A percentile compares a stretch with the other conserved stretches of the same genome.
phyloP scores from a whole-genome alignment of 2,329 filamentous ascomycete genomes.

The Sarocladiaceae sp. region DNA sequence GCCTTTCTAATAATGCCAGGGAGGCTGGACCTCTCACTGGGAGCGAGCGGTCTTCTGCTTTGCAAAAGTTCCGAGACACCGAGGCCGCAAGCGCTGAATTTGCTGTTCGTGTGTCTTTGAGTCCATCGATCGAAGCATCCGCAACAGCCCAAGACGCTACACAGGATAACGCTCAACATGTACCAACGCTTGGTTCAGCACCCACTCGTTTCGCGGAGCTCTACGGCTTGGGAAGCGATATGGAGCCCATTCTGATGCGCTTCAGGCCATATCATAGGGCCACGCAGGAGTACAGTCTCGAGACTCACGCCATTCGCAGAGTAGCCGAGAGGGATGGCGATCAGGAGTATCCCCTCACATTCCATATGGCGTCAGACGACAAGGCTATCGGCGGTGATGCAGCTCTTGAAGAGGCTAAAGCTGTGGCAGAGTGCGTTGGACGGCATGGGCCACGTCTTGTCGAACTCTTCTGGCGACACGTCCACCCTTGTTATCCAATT shows the following conservation, averaged over 20 bases:
- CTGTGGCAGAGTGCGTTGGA: conserved; percentile 54
- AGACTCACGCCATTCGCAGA: conserved; percentile 58
- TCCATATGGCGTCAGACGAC: conserved; percentile 27
- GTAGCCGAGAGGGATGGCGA: conserved; percentile 45
- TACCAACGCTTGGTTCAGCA: conserved; percentile 20
- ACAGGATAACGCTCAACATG: conserved; percentile 14
- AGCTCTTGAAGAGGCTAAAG: conserved; percentile 23
- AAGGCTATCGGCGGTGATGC: conserved; percentile 23
- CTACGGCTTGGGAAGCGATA: conserved; percentile 28
- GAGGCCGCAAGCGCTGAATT: too few species aligned
- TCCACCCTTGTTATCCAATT: conserved; percentile 49
- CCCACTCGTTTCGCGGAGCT: conserved; percentile 25
- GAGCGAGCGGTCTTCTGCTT: conserved; percentile 3
- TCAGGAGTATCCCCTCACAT: conserved; percentile 27
- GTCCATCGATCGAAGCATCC: conserved; percentile 11
- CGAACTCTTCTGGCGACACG: conserved; percentile 57
- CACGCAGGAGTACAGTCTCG: conserved; percentile 37
- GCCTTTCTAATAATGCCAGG: too few species aligned
- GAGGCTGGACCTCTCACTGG: neutral
- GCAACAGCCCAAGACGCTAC: conserved; percentile 12
- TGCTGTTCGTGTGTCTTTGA: too few species aligned
- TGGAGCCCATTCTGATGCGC: conserved; percentile 29
- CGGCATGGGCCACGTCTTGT: conserved; percentile 56
- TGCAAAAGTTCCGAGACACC: too few species aligned
- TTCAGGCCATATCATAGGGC: conserved; percentile 48